Percentiles rank a stretch among this genome's conserved stretches.
Conservation (phyloP, 805 yeast species). For the Naumovozyma castellii region DNA sequence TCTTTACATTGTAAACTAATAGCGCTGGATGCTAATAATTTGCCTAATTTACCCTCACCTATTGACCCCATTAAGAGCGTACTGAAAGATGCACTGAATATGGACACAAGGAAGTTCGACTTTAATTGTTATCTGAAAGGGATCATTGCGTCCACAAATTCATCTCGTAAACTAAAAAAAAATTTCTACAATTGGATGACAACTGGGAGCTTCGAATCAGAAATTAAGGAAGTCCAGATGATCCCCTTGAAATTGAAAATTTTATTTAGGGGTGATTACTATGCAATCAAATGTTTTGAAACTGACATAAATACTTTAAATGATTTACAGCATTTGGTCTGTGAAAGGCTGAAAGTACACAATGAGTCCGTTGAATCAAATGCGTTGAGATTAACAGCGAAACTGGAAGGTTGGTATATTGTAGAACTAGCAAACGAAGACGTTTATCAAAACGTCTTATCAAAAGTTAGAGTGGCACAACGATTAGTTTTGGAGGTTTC, state of each 20-base stretch:
- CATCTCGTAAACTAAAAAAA: not conserved
- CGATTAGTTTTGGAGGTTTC: constrained; percentile 8
- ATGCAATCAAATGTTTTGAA: constrained; percentile 12
- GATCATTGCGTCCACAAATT: not conserved
- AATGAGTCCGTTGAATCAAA: constrained; percentile 1
- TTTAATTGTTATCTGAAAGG: not conserved
- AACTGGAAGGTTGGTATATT: constrained; percentile 16
- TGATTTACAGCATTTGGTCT: constrained; percentile 6
- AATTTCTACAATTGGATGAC: constrained; percentile 7
- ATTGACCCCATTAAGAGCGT: not conserved
- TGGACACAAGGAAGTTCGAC: not conserved
- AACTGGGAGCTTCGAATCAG: not conserved
- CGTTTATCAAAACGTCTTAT: constrained; percentile 9
- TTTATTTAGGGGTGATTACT: constrained; percentile 14
- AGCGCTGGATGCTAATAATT: not conserved
- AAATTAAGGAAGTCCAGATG: not conserved
- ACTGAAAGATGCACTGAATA: not conserved
- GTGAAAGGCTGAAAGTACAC: constrained; percentile 1
- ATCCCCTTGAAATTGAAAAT: constrained; percentile 14
- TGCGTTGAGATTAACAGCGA: constrained; percentile 3
- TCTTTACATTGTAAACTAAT: constrained; percentile 13
- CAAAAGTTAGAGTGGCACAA: constrained; percentile 4
- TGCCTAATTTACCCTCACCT: constrained; percentile 1
- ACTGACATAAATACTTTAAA: constrained; percentile 9
- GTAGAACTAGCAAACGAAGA: constrained; percentile 11